Base-by-base conservation (phyloP, 208 protist species). In the Leptomonas pyrrhocoris region DNA sequence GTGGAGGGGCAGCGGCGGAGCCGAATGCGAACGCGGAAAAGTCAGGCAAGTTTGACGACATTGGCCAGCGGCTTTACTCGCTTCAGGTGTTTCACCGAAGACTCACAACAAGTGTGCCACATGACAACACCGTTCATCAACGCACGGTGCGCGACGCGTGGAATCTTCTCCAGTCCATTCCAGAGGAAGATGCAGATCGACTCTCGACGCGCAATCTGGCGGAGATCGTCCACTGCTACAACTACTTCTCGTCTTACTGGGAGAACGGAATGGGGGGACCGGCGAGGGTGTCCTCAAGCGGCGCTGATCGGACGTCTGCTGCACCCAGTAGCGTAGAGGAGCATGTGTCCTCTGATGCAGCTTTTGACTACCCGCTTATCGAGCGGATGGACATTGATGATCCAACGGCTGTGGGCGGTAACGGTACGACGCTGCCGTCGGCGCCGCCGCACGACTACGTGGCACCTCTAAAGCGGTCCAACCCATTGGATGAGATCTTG, bases 241-340 rank as follows among this genome's bases (percentile, higher is more conserved):
- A 71, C 60, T 89, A 90, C 73, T 95, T 95, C 71, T 76, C 81
- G 2, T 16, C 28, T 5, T 77, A 69, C 31, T 95, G 86, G 90
- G 84, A 67, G 6, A 73, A 73, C 13, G 86, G 86, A 6, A 60
- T 95, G 66, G 73, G 84, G 18, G 90, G 90, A 0, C 90, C 90
- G 8, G 42, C 51, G 2, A 28, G 36, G 19, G 19, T 49, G n/a
- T 38, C 55, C 25, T 36, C 60, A 5, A 65, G 34, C 30, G 28
- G 64, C 27, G 27, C 9, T 34, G 60, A 40, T 30, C 8, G 23
- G 58, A 19, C 13, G 18, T n/a, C 15, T 19, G 31, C 30, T 6
- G 43, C 31, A 4, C 12, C 27, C 27, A 50, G 16, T 28, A 18
- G 18, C 48, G 30, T 23, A 11, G 36, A 18, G 3, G 59, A 43